Base-by-base conservation (phyloP, 352 stramenopile species). In the Phytophthora cajani region DNA sequence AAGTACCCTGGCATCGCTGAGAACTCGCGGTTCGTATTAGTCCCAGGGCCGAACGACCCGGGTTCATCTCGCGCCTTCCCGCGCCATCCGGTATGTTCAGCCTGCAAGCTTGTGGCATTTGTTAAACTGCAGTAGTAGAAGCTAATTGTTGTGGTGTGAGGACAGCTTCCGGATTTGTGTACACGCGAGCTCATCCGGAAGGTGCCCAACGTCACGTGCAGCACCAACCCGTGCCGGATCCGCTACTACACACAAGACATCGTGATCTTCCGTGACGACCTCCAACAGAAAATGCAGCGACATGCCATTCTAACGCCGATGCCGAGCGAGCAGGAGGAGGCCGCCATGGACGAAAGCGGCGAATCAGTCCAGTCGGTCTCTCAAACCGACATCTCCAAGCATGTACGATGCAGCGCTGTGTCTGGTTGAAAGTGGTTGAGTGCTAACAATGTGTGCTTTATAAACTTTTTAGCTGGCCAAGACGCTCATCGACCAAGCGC, bases 211-310 rank as follows among this genome's bases (percentile, higher is more conserved):
- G 64, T 96, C 23, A 89, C 71, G 2, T 96, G 95, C 62, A 89
- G 81, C 23, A 98, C 83, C 12, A 99, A 98, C 64, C 96, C 96
- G 5, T 98, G 94, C 72, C 84, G 95, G 49, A 92, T 99, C 69
- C 89, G 93, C 17, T 92, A 95, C 63, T 98, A 95, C 79, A 97
- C 92, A 7, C 89, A 98, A 69, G 94, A 98, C 61, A 86, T 98
- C 40, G 88, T 98, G 7, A 83, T 99, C 14, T 98, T 97, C 72
- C 89, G 94, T 11, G 85, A 98, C 33, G 84, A 98, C 58, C 72
- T 98, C 14, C 87, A 98, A 38, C 86, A 94, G 74, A 97, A 98
- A 58, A 92, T 98, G 76, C 83, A 97, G 27, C 84, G 90, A 16
- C 86, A 97, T 69, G 90, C 90, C 14, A 75, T 98, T 46, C 64